Conservation (phyloP, 805 yeast species). For the Yarrowia deformans region DNA sequence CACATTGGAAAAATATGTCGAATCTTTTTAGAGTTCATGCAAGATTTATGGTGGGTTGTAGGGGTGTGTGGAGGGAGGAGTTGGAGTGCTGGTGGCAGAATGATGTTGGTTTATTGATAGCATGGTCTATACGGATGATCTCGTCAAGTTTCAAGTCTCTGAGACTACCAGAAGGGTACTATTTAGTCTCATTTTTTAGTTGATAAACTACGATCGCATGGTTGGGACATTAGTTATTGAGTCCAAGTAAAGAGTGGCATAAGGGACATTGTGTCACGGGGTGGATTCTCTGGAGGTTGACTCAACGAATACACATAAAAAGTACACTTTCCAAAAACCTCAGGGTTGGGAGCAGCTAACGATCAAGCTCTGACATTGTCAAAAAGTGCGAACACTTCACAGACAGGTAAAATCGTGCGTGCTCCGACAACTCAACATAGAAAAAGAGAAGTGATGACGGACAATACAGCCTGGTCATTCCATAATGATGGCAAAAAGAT, state of each 20-base stretch:
- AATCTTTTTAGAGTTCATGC: constrained; percentile 21
- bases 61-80: background rate
- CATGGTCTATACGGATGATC: no score
- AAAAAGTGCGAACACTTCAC: no score
- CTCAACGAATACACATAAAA: background rate
- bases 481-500: background rate
- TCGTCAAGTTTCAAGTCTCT: background rate
- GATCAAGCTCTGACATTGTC: background rate
- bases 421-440: background rate
- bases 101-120: no score
- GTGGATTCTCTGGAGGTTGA: background rate
- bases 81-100: no score
- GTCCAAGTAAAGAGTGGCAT: background rate
- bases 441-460: background rate
- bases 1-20: constrained; percentile 10
- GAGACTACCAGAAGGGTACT: background rate
- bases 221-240: background rate
- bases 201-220: background rate
- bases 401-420: no score
- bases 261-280: no score
- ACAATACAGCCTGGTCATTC: background rate
- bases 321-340: background rate
- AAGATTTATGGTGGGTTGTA: background rate
- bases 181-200: background rate
- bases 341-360: background rate